A percentile compares a stretch with the other conserved stretches of the same genome.
Evolutionary conservation across 768 basidiomycete genomes (phyloP).

Genomic region (Macrocybe gigantea): DNA sequence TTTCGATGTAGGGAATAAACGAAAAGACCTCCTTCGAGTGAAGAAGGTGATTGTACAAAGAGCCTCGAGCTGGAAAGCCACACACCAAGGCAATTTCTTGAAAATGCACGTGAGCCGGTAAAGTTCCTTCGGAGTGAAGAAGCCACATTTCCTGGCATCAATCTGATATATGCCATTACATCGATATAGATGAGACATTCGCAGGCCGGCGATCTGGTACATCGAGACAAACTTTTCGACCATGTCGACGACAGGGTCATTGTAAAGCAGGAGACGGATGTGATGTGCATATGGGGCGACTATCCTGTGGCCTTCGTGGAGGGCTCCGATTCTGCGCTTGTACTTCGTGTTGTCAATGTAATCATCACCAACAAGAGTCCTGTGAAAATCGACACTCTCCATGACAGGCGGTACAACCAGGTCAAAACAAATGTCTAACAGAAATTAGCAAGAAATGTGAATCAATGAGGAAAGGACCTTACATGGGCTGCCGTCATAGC

Average conservation of each 20-base stretch:
- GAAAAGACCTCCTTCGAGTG: constrained; percentile 51
- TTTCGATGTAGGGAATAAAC: constrained; percentile 38
- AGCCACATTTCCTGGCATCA: constrained; percentile 40
- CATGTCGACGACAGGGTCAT: constrained; percentile 38
- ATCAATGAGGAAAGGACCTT: constrained; percentile 1
- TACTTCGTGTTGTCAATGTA: constrained; percentile 36
- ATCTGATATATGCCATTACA: constrained; percentile 31
- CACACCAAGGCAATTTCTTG: constrained; percentile 47
- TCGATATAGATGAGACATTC: constrained; percentile 24
- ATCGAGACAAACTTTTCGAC: constrained; percentile 46
- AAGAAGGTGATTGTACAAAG: constrained; percentile 59
- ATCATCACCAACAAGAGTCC: constrained; percentile 37
- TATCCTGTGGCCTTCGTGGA: constrained; percentile 51
- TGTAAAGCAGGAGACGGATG: constrained; percentile 54
- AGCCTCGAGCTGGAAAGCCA: constrained; percentile 75
- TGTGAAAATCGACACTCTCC: constrained; percentile 55
- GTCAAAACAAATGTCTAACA: constrained; percentile 63
- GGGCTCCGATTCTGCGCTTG: constrained; percentile 50
- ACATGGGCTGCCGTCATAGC: constrained; percentile 66
- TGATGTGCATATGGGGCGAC: constrained; percentile 72
- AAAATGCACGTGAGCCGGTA: constrained; percentile 39
- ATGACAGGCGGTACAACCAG: constrained; percentile 58
- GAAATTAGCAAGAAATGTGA: constrained; percentile 4
- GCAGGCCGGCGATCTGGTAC: constrained; percentile 44
- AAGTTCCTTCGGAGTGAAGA: constrained; percentile 47